Evolutionary conservation across 2,329 filamentous ascomycete species (phyloP), one percentile per base, ranked within the genome.

Genomic region (Plectosphaerella cucumerina): DNA sequence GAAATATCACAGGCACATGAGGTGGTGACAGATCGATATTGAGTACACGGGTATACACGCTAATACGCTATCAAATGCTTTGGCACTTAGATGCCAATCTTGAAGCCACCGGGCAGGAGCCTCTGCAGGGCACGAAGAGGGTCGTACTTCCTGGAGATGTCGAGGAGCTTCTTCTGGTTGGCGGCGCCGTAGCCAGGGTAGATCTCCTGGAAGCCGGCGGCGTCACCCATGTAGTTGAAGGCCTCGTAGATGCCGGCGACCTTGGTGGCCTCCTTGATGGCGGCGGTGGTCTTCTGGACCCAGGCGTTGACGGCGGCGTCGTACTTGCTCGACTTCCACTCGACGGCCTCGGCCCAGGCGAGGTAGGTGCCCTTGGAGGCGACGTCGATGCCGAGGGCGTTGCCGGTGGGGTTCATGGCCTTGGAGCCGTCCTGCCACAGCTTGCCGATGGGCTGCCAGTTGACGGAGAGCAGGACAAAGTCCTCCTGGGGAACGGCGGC

Each of bases 81-180:
- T 5, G 23, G 23, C 26, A 31, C 39, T 26, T 45, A 45, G 15
- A 26, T 20, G n/a, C 48, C 48, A 9, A 50, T 39, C 48, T 50
- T 50, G 48, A 45, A 50, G 26, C 48, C 48, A 6, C 65, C 58
- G 1, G 70, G 68, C 14, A 77, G 63, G 73, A 74, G 77, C 54
- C 75, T 59, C 56, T 78, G 11, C 48, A 48, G 43, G 26, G 50
- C 22, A 54, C 53, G 18, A 42, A n/a, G 26, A 22, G 60, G 61
- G 41, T 65, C 61, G 47, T 62, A 65, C 43, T 58, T 59, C 45
- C 51, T 50, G 12, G 56, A 58, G 23, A 63, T 49, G 14, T 33
- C 44, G 31, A 52, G 55, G 22, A 65, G 50, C 18, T 56, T 61
- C 18, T 58, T 53, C 26, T 66, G 37, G 35, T 67, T 71, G 39